Evolutionary conservation across 306 rosid species (phyloP).

Genomic region (cucumber (Cucumis sativus)): Cucumber_9930_V3 NC_026655.2:23490001-23490500

Average conservation of each 20-base stretch:
- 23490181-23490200: neutral
- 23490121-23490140: too few relatives aligned
- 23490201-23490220: neutral
- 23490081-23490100: too few relatives aligned
- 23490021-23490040: too few relatives aligned
- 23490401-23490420: neutral
- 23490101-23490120: too few relatives aligned
- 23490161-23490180: neutral
- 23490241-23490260: neutral
- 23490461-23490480: neutral
- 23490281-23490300: neutral
- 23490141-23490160: neutral
- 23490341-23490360: neutral
- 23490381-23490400: neutral
- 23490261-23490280: neutral
- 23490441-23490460: neutral
- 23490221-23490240: neutral
- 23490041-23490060: too few relatives aligned
- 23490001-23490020: too few relatives aligned
- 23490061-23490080: too few relatives aligned
- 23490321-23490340: neutral
- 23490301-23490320: neutral
- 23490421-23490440: neutral
- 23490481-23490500: slow-evolving; percentile 50
- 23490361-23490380: neutral